Percentiles rank a stretch among this genome's conserved stretches.
phyloP scores from a whole-genome alignment of 768 basidiomycete species.

The Boletus tomentosulus region DNA sequence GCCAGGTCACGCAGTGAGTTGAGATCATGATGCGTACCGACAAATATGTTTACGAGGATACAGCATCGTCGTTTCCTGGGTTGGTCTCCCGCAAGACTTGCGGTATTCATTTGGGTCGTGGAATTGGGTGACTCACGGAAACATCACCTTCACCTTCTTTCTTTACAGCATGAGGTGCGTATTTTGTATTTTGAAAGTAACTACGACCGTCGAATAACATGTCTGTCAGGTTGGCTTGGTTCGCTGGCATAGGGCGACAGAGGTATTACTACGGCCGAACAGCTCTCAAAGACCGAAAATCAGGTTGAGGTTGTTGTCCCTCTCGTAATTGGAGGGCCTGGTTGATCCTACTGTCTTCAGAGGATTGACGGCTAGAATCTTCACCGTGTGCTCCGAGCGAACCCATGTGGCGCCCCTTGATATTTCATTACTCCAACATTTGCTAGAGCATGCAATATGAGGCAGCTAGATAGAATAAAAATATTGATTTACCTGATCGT shows the following conservation, averaged over 20 bases:
- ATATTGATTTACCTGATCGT: conserved; percentile 45
- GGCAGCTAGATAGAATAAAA: background rate
- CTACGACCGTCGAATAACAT: background rate
- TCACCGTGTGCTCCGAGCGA: conserved; percentile 26
- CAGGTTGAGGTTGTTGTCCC: conserved; percentile 1
- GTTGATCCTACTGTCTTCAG: background rate
- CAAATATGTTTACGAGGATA: conserved; percentile 5
- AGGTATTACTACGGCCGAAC: conserved; percentile 37
- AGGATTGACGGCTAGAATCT: background rate
- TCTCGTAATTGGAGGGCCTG: background rate
- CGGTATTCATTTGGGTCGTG: conserved; percentile 48
- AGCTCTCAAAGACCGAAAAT: conserved; percentile 11
- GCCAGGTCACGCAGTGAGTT: conserved; percentile 60
- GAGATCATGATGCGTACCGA: background rate
- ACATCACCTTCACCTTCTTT: conserved; percentile 59
- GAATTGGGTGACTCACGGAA: conserved; percentile 76
- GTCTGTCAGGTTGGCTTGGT: conserved; percentile 48
- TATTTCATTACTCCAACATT: conserved; percentile 55
- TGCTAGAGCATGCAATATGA: conserved; percentile 29
- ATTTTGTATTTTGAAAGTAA: background rate
- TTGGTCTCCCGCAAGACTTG: conserved; percentile 54
- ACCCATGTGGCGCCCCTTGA: conserved; percentile 51
- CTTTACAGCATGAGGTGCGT: conserved; percentile 54
- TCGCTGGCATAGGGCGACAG: conserved; percentile 48
- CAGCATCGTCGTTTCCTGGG: conserved; percentile 56